phyloP scores from a whole-genome alignment of 208 protist genomes.

The Herpetomonas muscarum region DNA sequence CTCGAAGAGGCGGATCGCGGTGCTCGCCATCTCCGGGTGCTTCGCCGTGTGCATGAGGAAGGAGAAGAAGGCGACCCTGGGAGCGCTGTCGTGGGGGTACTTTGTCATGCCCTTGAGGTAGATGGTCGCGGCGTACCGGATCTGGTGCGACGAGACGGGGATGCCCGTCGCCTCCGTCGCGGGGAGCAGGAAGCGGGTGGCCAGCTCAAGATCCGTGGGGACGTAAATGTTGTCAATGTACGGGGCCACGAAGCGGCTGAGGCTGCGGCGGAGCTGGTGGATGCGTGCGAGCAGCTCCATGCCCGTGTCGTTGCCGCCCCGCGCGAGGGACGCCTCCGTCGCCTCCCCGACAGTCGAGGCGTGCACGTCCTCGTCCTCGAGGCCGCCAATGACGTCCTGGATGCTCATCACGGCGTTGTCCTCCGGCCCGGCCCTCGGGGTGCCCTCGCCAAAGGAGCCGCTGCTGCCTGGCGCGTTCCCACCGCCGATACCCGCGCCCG shows the following conservation, averaged over 20 bases:
- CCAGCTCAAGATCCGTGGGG: constrained; percentile 19
- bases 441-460: background rate
- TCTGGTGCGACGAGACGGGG: constrained; percentile 5
- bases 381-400: background rate
- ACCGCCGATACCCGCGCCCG: background rate
- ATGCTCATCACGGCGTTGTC: background rate
- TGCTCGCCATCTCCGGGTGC: background rate
- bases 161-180: constrained; percentile 1
- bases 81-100: constrained; percentile 3
- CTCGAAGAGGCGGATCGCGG: background rate
- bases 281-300: background rate
- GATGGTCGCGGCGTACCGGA: constrained; percentile 19
- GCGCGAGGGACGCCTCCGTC: background rate
- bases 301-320: background rate
- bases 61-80: constrained; percentile 6
- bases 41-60: constrained; percentile 12
- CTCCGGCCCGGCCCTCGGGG: too few relatives aligned
- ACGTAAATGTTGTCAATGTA: constrained; percentile 17
- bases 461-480: background rate
- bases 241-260: constrained; percentile 11
- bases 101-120: constrained; percentile 23
- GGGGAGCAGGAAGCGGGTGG: constrained; percentile 15
- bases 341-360: background rate
- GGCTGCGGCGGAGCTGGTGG: background rate
- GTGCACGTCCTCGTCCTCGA: background rate